Evolutionary conservation across 225 moss, liverwort and hornwort species (phyloP), one percentile per base, ranked within the genome.

Genomic region (Polytrichum formosum): DNA sequence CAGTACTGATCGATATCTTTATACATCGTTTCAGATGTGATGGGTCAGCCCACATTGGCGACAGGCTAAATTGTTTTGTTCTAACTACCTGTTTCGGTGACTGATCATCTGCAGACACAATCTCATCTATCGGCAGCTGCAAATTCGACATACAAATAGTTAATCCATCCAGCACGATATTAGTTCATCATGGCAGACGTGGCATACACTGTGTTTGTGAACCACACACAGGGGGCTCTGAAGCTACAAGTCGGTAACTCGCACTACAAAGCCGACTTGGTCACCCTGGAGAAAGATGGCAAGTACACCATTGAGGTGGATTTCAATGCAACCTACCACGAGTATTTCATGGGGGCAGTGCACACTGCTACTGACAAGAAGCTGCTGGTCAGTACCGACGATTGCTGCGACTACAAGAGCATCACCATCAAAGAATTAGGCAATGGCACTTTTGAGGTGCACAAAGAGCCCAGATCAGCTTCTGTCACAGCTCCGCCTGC

Each of bases 161-260:
- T 7, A 33, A 33, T 7, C 7, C 33, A 29, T 6, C 5, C 6
- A 37, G 9, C 10, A 10, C 37, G 2, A 37, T 37, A 37, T 37
- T 37, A 37, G 10, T 9, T 37, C 37, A 37, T 37, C 37, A 37
- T 37, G 37, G 37, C 10, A 9, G 37, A 37, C 37, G 9, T 10
- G 37, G 37, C 37, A 10, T 9, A 2, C 62, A 66, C 31, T 20
- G 66, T 31, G 27, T 31, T 75, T 53, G 64, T 75, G 54, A 80
- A 80, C 68, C 72, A 76, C 1, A 76, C 75, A 21, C 64, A 67
- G n/a, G 68, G 60, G 72, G 53, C 63, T 25, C 16, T 76, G 68
- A 68, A 76, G 69, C 31, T 76, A 59, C 76, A 76, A 72, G 68
- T 72, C 22, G 76, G 72, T 10, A 68, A 69, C 59, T 65, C 66